phyloP scores from a whole-genome alignment of 179 eudicot species.

The Amaranthus tricolor region DNA sequence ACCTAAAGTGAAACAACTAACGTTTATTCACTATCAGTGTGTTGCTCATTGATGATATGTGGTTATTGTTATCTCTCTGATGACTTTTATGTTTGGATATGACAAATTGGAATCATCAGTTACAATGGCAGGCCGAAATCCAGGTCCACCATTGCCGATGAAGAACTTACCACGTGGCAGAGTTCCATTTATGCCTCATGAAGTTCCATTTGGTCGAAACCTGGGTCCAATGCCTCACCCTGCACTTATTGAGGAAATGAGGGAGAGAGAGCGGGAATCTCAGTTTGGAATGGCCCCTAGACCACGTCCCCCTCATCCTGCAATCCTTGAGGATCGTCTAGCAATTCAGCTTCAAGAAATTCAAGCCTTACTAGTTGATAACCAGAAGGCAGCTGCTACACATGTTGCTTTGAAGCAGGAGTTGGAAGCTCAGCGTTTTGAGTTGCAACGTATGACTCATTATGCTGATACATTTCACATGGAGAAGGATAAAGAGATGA shows the following conservation, averaged over 20 bases:
- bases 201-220: conserved; percentile 55
- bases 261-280: conserved; percentile 43
- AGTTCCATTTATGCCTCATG: conserved; percentile 46
- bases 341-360: conserved; percentile 77
- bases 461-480: conserved; percentile 52
- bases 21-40: too few relatives aligned
- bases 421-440: conserved; percentile 66
- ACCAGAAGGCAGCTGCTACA: conserved; percentile 81
- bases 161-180: conserved; percentile 58
- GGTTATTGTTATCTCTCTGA: too few relatives aligned
- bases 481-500: conserved; percentile 77
- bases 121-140: conserved; percentile 72
- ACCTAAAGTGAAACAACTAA: too few relatives aligned
- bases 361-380: conserved; percentile 68
- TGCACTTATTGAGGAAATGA: conserved; percentile 67
- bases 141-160: conserved; percentile 69
- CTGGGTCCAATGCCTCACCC: conserved; percentile 63
- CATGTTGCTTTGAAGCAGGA: conserved; percentile 96
- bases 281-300: conserved; percentile 65
- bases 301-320: conserved; percentile 76
- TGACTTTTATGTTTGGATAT: too few relatives aligned
- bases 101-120: conserved; percentile 1
- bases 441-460: conserved; percentile 61
- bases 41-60: too few relatives aligned
- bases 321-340: conserved; percentile 74